A percentile compares a stretch with the other conserved stretches of the same genome.
phyloP scores from a whole-genome alignment of 1,284 basidiomycete species.

The Leccinum glutinopallens region DNA sequence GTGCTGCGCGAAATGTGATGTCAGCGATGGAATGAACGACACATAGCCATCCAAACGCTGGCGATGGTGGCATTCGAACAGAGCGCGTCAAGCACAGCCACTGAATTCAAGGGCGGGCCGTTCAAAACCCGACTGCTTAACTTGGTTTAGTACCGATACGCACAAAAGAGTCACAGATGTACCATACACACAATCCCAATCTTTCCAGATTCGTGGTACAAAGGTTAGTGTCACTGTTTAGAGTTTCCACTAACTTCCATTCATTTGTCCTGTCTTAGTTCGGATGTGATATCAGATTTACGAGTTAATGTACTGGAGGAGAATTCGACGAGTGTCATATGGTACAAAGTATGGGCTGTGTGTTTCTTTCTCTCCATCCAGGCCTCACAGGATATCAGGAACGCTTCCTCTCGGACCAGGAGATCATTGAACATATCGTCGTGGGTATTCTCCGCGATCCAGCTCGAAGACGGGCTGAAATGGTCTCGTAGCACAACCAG shows the following conservation, averaged over 20 bases:
- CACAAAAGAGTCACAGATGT: constrained; percentile 23
- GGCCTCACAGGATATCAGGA: constrained; percentile 48
- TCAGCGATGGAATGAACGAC: constrained; percentile 60
- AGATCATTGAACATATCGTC: constrained; percentile 73
- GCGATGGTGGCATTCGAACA: constrained; percentile 61
- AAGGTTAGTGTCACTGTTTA: constrained; percentile 28
- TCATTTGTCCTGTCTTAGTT: constrained; percentile 42
- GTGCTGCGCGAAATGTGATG: constrained; percentile 62
- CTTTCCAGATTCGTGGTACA: constrained; percentile 37
- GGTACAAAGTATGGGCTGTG: constrained; percentile 64
- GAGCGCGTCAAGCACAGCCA: constrained; percentile 17
- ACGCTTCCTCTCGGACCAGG: constrained; percentile 68
- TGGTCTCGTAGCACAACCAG: constrained; percentile 55
- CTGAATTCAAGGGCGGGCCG: not conserved
- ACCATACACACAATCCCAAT: constrained; percentile 30
- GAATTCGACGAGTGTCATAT: constrained; percentile 57
- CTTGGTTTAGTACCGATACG: not conserved
- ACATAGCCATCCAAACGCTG: constrained; percentile 70
- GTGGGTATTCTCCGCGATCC: constrained; percentile 43
- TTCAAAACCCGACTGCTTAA: constrained; percentile 21
- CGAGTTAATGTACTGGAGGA: constrained; percentile 65
- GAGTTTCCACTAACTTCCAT: not conserved
- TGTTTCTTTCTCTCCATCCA: not conserved
- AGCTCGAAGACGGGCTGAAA: constrained; percentile 3
- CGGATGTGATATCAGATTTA: constrained; percentile 75